Conservation (phyloP, 2,329 filamentous ascomycete species). For the Dothideomycetes sp. region DNA sequence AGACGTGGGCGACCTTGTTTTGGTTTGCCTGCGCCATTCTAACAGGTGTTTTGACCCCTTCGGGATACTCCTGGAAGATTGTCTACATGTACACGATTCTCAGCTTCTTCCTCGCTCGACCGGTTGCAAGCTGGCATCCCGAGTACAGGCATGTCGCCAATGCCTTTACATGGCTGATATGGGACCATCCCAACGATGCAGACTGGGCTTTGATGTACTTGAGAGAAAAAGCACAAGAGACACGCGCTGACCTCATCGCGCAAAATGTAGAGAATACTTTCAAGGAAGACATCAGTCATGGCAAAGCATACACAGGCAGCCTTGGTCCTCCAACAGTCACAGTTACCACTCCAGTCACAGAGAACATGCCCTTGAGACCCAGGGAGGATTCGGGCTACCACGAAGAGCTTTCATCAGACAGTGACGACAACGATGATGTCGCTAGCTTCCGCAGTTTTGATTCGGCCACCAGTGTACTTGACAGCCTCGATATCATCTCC, state of each 20-base stretch:
- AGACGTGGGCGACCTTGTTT: slow-evolving; percentile 27
- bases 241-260: slow-evolving; percentile 19
- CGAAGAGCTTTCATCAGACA: no score
- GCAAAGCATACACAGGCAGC: not conserved
- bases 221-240: slow-evolving; percentile 22
- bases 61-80: slow-evolving; percentile 30
- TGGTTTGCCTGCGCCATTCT: slow-evolving; percentile 27
- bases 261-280: slow-evolving; percentile 17
- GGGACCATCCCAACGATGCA: slow-evolving; percentile 32
- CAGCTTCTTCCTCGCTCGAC: slow-evolving; percentile 30
- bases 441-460: slow-evolving; percentile 17
- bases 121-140: slow-evolving; percentile 28
- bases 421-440: slow-evolving; percentile 13
- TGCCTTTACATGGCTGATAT: slow-evolving; percentile 29
- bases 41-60: slow-evolving; percentile 24
- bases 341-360: not conserved
- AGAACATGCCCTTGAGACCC: slow-evolving; percentile 1
- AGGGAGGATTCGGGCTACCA: no score
- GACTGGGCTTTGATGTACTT: slow-evolving; percentile 27
- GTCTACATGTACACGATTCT: slow-evolving; percentile 27
- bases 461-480: slow-evolving; percentile 17
- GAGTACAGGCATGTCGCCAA: slow-evolving; percentile 29
- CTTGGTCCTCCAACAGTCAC: not conserved
- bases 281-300: slow-evolving; percentile 1
- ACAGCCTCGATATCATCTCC: slow-evolving; percentile 18